Base-by-base conservation (phyloP, 179 eudicot genomes). In the Silene coronaria region DNA sequence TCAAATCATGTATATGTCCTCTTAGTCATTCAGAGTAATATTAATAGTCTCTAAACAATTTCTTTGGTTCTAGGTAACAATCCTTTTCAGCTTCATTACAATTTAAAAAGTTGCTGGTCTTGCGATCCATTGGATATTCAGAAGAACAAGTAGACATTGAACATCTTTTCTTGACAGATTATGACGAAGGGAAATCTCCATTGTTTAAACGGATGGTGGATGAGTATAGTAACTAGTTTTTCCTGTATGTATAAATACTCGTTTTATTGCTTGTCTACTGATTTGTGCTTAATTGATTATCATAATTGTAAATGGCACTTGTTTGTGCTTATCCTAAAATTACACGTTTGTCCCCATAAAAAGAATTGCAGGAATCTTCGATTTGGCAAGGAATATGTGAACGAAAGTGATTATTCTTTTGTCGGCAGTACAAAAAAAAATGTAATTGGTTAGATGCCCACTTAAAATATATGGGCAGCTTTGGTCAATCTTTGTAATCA, bases 111-210 rank as follows among this genome's bases (percentile, higher is more conserved):
- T 82, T 66, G 99, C 99, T 76, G 80, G 84, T 71, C 77, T 16
- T 76, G 84, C 91, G 81, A 89, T 89, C 73, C 96, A 96, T 71
- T 91, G 72, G 97, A 90, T 96, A 81, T 96, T 96, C 82, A 87
- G 89, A 80, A 91, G 91, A 88, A 96, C 99, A 7, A 97, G 99
- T 53, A 79, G 83, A 73, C 97, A 96, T 80, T 53, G 78, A 82
- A 73, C 97, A 96, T 80, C 96, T 96, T 76, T 96, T 96, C 82
- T 89, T 96, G 82, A 88, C 87, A 8, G 99, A 95, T 78, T 63
- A 82, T 48, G 88, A 84, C 77, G 88, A 87, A 74, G 97, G 91
- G 77, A 93, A 89, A 84, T 91, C 91, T 62, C 97, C 99, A 68
- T 77, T 96, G 85, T 93, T 96, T n/a, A 91, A 80, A 76, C 89